Evolutionary conservation across 805 yeast species (phyloP), one percentile per base, ranked within the genome.

Genomic region (Teunomyces funiuensis): DNA sequence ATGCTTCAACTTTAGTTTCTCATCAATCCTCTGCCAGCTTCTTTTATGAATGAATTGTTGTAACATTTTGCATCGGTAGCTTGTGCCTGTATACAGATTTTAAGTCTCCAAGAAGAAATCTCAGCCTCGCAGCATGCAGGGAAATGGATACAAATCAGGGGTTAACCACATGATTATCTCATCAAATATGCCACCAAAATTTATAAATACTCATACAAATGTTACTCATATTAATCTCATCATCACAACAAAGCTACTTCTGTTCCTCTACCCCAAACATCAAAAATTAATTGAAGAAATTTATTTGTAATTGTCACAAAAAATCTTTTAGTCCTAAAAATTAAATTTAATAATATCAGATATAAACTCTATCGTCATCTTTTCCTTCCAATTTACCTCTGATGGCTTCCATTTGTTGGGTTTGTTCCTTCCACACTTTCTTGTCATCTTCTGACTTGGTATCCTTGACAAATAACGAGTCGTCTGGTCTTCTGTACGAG

Each of bases 401-500:
- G 55, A 89, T 88, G 42, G 69, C 69, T 61, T 91, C 97, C 83
- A 86, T 83, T 62, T 80, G 76, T 46, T 72, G 63, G 23, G 82
- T 71, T 67, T 91, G 97, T 49, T 76, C 73, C 28, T 71, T 74
- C 88, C 95, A 83, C 33, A 83, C 77, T 49, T 69, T 64, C 52
- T 73, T 66, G 47, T 80, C 81, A 58, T 76, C 77, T 62, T 76
- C 82, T 47, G 66, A 60, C 18, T 77, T 78, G 14, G 49, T 47
- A 59, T 83, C 87, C 42, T 54, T 61, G 18, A 47, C 59, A 63
- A 90, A 91, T 53, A 91, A 73, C 52, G 87, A 85, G 56, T 76
- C 79, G 60, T 93, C 98, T 4, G 99, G 99, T 54, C 81, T 79
- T 68, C 98, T 85, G 69, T 93, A 90, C 19, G 96, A 81, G 36